phyloP scores from a whole-genome alignment of 371 early-diverging fungal genomes.

The Gilbertella persicaria region DNA sequence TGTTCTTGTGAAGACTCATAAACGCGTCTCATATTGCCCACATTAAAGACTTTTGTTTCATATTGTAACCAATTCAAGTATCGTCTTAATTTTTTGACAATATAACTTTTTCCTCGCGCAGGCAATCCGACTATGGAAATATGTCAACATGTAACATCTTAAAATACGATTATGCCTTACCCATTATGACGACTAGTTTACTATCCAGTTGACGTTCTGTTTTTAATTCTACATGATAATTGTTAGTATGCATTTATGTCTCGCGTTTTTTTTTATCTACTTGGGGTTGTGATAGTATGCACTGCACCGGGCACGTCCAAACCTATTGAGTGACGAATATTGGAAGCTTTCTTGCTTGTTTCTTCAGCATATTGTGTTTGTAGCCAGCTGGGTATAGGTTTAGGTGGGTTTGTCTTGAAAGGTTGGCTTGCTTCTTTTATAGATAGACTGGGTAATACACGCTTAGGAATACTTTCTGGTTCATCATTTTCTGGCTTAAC shows the following conservation, averaged over 20 bases:
- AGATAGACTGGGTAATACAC: constrained; percentile 18
- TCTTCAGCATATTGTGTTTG: constrained; percentile 7
- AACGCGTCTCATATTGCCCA: constrained; percentile 81
- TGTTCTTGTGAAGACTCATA: constrained; percentile 49
- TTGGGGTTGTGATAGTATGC: constrained; percentile 31
- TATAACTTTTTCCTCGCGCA: constrained; percentile 87
- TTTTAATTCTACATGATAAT: constrained; percentile 21
- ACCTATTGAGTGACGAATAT: constrained; percentile 27
- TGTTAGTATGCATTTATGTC: not conserved
- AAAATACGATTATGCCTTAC: constrained; percentile 37
- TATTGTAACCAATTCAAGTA: constrained; percentile 75
- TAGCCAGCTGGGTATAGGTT: constrained; percentile 22
- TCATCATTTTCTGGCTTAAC: constrained; percentile 26
- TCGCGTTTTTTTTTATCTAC: constrained; percentile 7
- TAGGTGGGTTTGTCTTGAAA: not conserved
- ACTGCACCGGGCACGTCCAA: constrained; percentile 41
- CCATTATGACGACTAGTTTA: constrained; percentile 68
- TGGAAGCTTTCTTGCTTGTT: not conserved
- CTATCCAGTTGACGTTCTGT: constrained; percentile 44
- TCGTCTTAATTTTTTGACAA: constrained; percentile 82
- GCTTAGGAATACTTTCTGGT: constrained; percentile 19
- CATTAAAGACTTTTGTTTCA: constrained; percentile 80
- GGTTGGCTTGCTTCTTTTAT: constrained; percentile 8
- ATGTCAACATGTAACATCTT: not conserved
- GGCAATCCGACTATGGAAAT: constrained; percentile 73